Base-by-base conservation (phyloP, 495 filamentous ascomycete species). In the Pseudomonodictys pantanalensis region DNA sequence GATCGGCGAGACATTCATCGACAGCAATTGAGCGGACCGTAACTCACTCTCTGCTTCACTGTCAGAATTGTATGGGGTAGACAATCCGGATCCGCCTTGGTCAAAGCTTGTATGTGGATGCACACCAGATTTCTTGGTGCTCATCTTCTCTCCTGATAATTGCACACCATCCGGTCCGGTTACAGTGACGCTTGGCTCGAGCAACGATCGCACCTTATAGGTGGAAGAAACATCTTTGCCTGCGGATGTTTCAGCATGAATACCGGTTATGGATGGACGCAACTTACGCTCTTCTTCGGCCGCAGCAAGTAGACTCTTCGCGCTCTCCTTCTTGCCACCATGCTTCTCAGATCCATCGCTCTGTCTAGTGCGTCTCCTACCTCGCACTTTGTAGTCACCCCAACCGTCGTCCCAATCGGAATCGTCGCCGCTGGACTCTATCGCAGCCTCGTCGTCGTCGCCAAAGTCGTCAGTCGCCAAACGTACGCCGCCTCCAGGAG, bases 61-160 rank as follows among this genome's bases (percentile, higher is more conserved):
- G 50, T 97, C 93, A 7, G 91, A 93, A 52, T 86, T 86, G 35
- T 90, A 80, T 1, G 92, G 90, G 0, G 90, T 96, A 24, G 85
- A 85, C 3, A 80, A 73, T 2, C 82, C 85, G 0, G 89, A 91
- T 17, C 79, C 74, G 4, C 82, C 78, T 28, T 80, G 62, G 60
- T 96, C 92, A 68, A 86, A 95, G 64, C 83, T 91, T 9, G 87
- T 92, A 23, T 79, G 79, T 1, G 91, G 93, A 72, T 92, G 92
- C 9, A 97, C 84, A 1, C 83, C 81, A 17, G 82, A 73, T 56
- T 83, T 89, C 58, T 79, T 84, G 25, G 66, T 69, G 41, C 74
- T 79, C 17, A 76, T 67, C 46, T 75, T 82, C 49, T 83, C 82
- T 20, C 82, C 38, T 3, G 38, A 41, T 15, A 41, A 15, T 18